These are phyloP conservation scores for Colletotrichum theobromicola DNA, from an alignment of 2,329 filamentous ascomycete genomes.

Conservation along the genomic window DNA sequence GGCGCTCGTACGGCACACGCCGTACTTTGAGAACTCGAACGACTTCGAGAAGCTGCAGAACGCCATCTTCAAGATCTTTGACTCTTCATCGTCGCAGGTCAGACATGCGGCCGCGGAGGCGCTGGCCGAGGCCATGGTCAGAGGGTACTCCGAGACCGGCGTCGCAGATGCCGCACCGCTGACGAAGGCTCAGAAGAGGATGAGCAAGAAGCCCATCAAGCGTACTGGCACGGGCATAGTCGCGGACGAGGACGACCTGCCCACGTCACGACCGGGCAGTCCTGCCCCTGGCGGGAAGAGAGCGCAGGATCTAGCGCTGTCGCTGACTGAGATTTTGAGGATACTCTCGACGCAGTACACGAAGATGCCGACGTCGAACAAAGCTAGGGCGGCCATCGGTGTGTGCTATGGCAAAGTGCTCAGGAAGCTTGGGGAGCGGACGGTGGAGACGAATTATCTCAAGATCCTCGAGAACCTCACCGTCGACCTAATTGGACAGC, in stretches of 20 bases:
- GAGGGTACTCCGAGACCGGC: slow-evolving; percentile 73
- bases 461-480: slow-evolving; percentile 83
- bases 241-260: slow-evolving; percentile 76
- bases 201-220: slow-evolving; percentile 64
- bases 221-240: slow-evolving; percentile 63
- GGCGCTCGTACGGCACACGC: slow-evolving; percentile 72
- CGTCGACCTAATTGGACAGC: slow-evolving; percentile 77
- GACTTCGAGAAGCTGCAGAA: slow-evolving; percentile 91
- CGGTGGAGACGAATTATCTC: slow-evolving; percentile 83
- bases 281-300: slow-evolving; percentile 74
- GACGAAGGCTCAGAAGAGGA: slow-evolving; percentile 73
- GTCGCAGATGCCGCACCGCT: slow-evolving; percentile 49
- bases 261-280: slow-evolving; percentile 69
- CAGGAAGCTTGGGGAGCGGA: slow-evolving; percentile 77
- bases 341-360: slow-evolving; percentile 83
- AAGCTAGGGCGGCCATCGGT: slow-evolving; percentile 80
- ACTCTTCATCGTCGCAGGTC: slow-evolving; percentile 76
- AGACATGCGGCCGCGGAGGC: slow-evolving; percentile 87
- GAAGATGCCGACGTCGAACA: slow-evolving; percentile 78
- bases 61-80: slow-evolving; percentile 84
- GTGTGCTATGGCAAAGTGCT: slow-evolving; percentile 87
- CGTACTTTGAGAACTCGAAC: slow-evolving; percentile 84
- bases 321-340: slow-evolving; percentile 78
- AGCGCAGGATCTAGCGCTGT: slow-evolving; percentile 73
- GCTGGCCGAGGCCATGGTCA: slow-evolving; percentile 82